Base-by-base conservation (phyloP, 768 basidiomycete species). In the Calocera cornea region DNA sequence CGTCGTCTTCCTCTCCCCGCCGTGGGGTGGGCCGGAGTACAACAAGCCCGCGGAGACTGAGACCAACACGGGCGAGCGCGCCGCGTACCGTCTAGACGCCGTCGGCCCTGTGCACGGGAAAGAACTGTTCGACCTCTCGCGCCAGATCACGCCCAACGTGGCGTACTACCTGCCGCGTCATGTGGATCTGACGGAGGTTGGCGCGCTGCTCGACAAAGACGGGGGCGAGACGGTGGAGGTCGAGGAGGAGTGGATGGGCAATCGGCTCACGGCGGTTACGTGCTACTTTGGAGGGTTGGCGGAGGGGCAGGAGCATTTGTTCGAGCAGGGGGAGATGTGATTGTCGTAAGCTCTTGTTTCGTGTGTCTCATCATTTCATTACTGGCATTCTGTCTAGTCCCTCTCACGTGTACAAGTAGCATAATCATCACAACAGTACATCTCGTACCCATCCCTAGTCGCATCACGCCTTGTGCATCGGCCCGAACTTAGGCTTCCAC, bases 191-290 rank as follows among this genome's bases (percentile, higher is more conserved):
- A 78, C 85, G 7, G 92, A 98, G 74, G 81, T 97, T 41, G 83
- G 87, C 0, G 77, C 72, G 0, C 76, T 90, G 47, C 74, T 84
- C 36, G 29, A 66, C 31, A 50, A 65, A n/a, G 41, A 73, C 74
- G 66, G 69, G 75, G 70, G 64, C 41, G 91, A 93, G 76, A 80
- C 76, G 76, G 82, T 95, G 11, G 95, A 97, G 76, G 83, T 97
- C 7, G 94, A 98, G 74, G 95, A 98, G 76, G 92, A 92, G 75
- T 97, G 93, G 94, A 95, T 92, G 87, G 88, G 92, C 1, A 81
- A 80, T 11, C 95, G 95, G 79, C 77, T 98, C 49, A 98, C 97
- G 74, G 95, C 95, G 0, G 77, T 98, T 65, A 97, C 92, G 0
- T 94, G 91, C 75, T 95, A 97, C 75, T 97, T 88, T 76, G 95